Base-by-base conservation (phyloP, 352 stramenopile genomes). In the Globisporangium splendens region DNA sequence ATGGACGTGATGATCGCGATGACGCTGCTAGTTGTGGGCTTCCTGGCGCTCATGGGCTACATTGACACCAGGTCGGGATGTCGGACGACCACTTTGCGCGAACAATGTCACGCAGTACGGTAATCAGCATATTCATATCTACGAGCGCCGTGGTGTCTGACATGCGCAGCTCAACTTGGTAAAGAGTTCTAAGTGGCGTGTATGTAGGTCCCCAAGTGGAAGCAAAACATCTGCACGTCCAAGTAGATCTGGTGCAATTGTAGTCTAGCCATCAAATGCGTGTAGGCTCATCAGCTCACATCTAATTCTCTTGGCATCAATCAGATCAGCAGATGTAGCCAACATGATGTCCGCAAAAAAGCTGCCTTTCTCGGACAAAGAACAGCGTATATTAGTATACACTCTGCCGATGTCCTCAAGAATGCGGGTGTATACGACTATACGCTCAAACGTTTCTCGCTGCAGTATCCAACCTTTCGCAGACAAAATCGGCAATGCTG, bases 241-340 rank as follows among this genome's bases (percentile, higher is more conserved):
- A 70, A 47, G 67, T 81, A 28, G 57, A 64, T 3, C 55, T 81
- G 12, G 67, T 54, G n/a, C 72, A 78, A 44, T 61, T 78, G 39
- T 78, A 78, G 58, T 67, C 24, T 11, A 66, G 72, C 18, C 54
- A 76, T 52, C 52, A 66, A 54, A 54, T 74, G 14, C 35, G 59
- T 20, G 51, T 60, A 39, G 28, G 41, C 28, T 47, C 20, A 5
- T 43, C 22, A 43, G 28, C 28, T 35, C 5, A 8, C 14, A 51
- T 21, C 4, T 8, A 41, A n/a, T n/a, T n/a, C n/a, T n/a, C n/a
- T n/a, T n/a, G n/a, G n/a, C n/a, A n/a, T n/a, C n/a, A n/a, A n/a
- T n/a, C n/a, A n/a, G n/a, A n/a, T n/a, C n/a, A n/a, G n/a, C n/a
- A n/a, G n/a, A n/a, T n/a, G n/a, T n/a, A n/a, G n/a, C n/a, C n/a